phyloP scores from a whole-genome alignment of 805 yeast species.

The Ogataea pignaliae region DNA sequence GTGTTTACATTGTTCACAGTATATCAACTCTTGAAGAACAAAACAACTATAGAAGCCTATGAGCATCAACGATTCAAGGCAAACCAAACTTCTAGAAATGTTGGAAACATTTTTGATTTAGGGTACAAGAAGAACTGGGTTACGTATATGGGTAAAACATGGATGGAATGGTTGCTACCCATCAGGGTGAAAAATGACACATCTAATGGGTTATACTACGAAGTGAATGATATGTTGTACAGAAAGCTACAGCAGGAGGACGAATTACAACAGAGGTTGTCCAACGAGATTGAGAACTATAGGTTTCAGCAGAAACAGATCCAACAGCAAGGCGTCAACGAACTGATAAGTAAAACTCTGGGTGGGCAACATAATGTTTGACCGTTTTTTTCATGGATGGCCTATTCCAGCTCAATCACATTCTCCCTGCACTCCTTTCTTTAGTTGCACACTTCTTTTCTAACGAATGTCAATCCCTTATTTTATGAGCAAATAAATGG shows the following conservation, averaged over 20 bases:
- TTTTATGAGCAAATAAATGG: too few relatives aligned
- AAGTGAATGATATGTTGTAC: slow-evolving; percentile 39
- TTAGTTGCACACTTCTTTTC: too few relatives aligned
- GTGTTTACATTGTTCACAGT: slow-evolving; percentile 54
- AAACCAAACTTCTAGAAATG: slow-evolving; percentile 35
- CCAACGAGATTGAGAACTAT: slow-evolving; percentile 34
- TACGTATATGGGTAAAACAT: slow-evolving; percentile 65
- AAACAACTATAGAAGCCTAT: slow-evolving; percentile 78
- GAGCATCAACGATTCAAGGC: slow-evolving; percentile 46
- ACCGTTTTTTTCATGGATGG: too few relatives aligned
- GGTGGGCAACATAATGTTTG: not conserved
- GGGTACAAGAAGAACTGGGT: slow-evolving; percentile 63
- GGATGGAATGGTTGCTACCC: slow-evolving; percentile 74
- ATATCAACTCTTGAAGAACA: slow-evolving; percentile 57
- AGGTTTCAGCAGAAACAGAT: slow-evolving; percentile 19
- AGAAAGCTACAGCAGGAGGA: slow-evolving; percentile 37
- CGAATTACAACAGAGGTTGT: slow-evolving; percentile 41
- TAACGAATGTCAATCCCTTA: too few relatives aligned
- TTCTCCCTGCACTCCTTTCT: too few relatives aligned
- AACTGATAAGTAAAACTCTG: not conserved
- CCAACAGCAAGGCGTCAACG: slow-evolving; percentile 15
- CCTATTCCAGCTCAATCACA: too few relatives aligned
- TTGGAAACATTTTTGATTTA: slow-evolving; percentile 73
- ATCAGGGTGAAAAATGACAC: slow-evolving; percentile 14
- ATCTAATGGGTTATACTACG: slow-evolving; percentile 49